Evolutionary conservation across 139 green algal genomes (phyloP).

Genomic region (Eudorina sp.): DNA sequence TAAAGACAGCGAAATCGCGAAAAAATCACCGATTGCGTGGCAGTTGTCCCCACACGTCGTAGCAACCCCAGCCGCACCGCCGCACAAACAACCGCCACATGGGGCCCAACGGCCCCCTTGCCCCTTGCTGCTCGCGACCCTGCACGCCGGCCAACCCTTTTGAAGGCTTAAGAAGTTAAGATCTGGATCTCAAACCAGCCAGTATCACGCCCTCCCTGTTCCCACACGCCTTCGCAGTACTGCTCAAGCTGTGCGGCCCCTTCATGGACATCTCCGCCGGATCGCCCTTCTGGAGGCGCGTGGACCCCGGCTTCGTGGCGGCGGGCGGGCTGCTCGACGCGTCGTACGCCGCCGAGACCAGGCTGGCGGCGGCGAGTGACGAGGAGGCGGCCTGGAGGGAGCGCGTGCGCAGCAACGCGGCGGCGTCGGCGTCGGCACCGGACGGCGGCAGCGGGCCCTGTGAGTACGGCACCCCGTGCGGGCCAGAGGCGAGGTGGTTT

Average conservation of each 20-base stretch:
- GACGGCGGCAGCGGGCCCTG: constrained; percentile 26
- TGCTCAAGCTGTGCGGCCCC: constrained; percentile 88
- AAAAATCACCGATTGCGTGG: too few relatives aligned
- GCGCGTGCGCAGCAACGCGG: constrained; percentile 25
- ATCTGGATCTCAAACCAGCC: too few relatives aligned
- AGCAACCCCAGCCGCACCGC: too few relatives aligned
- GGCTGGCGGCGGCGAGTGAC: constrained; percentile 69
- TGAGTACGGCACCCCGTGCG: background rate
- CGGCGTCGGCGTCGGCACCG: constrained; percentile 14
- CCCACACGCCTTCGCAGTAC: constrained; percentile 55
- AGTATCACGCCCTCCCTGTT: too few relatives aligned
- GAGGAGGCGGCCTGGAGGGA: constrained; percentile 72
- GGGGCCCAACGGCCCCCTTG: too few relatives aligned
- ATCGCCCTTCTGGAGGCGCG: constrained; percentile 62
- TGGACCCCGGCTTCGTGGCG: constrained; percentile 52
- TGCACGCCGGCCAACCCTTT: too few relatives aligned
- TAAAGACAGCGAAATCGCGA: too few relatives aligned
- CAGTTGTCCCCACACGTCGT: too few relatives aligned
- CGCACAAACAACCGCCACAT: too few relatives aligned
- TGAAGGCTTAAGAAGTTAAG: too few relatives aligned
- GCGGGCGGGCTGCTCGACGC: constrained; percentile 41
- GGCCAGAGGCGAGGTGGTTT: too few relatives aligned
- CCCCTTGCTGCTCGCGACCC: too few relatives aligned
- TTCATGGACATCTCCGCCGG: constrained; percentile 82
- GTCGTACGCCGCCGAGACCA: constrained; percentile 67